Evolutionary conservation across 148 eudicot genomes (phyloP).

Genomic region (Spergularia bocconei): DNA sequence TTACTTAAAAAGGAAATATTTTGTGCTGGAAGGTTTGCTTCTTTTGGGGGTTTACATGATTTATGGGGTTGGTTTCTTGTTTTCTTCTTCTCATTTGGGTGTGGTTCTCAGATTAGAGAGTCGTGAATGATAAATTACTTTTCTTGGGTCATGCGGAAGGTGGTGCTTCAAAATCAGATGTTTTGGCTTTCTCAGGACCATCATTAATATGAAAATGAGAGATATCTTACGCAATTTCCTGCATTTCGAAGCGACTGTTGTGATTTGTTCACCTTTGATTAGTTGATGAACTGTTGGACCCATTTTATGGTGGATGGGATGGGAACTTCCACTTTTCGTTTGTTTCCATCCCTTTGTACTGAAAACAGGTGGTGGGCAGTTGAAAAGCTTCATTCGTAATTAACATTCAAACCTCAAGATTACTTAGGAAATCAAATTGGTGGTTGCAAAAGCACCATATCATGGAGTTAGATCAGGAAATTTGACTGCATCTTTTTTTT

Average conservation of each 20-base stretch:
- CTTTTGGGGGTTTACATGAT: not conserved
- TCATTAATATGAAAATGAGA: not conserved
- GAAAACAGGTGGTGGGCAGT: too few relatives aligned
- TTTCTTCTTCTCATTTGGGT: not conserved
- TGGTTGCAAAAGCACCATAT: not conserved
- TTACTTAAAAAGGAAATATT: too few relatives aligned
- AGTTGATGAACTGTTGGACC: conserved; percentile 2
- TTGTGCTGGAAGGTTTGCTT: not conserved
- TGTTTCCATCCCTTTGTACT: not conserved
- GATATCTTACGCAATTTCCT: not conserved
- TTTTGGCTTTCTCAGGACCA: not conserved
- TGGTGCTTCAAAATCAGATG: not conserved
- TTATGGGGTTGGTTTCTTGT: not conserved
- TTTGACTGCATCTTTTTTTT: not conserved
- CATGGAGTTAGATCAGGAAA: not conserved
- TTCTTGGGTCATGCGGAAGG: too few relatives aligned
- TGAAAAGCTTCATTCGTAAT: too few relatives aligned
- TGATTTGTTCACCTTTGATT: not conserved
- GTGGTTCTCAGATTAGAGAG: not conserved
- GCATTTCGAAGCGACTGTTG: not conserved
- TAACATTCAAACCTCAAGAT: too few relatives aligned
- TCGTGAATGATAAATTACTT: not conserved
- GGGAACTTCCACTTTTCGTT: not conserved
- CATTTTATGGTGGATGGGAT: not conserved
- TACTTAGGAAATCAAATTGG: not conserved